A percentile compares a stretch with the other conserved stretches of the same genome.
Conservation (phyloP, 805 yeast species). For the Lipomyces yamadae region DNA sequence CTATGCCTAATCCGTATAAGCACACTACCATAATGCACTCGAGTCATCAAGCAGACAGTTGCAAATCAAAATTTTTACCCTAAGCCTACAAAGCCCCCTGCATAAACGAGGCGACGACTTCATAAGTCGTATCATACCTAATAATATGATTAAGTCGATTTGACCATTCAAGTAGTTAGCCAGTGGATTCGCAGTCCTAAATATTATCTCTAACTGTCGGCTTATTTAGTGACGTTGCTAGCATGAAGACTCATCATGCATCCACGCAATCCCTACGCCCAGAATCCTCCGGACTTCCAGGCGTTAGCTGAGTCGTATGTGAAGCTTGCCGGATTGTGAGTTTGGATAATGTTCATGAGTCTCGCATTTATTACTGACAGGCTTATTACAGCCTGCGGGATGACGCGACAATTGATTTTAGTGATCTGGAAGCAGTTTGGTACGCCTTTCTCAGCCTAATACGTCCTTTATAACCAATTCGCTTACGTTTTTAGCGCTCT, state of each 20-base stretch:
- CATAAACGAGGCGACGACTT: not conserved
- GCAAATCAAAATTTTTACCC: not conserved
- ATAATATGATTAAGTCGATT: no score
- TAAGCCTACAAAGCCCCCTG: not conserved
- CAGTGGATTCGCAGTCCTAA: no score
- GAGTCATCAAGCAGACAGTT: not conserved
- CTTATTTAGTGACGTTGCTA: not conserved
- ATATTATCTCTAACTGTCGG: not conserved
- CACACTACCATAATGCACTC: not conserved
- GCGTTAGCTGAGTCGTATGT: conserved; percentile 28
- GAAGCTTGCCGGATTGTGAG: conserved; percentile 24
- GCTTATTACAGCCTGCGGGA: conserved; percentile 11
- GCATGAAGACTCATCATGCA: conserved; percentile 22
- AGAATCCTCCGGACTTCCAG: conserved; percentile 19
- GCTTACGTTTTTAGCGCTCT: conserved; percentile 22
- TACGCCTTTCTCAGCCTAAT: not conserved
- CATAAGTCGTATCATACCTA: no score
- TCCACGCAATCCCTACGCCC: conserved; percentile 26
- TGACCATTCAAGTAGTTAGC: no score
- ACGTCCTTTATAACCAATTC: not conserved
- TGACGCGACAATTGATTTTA: conserved; percentile 22
- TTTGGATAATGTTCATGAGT: not conserved
- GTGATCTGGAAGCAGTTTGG: conserved; percentile 30
- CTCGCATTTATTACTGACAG: not conserved
- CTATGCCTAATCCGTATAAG: not conserved